Evolutionary conservation across 768 basidiomycete species (phyloP), one percentile per base, ranked within the genome.

Genomic region (Mycena polygramma): DNA sequence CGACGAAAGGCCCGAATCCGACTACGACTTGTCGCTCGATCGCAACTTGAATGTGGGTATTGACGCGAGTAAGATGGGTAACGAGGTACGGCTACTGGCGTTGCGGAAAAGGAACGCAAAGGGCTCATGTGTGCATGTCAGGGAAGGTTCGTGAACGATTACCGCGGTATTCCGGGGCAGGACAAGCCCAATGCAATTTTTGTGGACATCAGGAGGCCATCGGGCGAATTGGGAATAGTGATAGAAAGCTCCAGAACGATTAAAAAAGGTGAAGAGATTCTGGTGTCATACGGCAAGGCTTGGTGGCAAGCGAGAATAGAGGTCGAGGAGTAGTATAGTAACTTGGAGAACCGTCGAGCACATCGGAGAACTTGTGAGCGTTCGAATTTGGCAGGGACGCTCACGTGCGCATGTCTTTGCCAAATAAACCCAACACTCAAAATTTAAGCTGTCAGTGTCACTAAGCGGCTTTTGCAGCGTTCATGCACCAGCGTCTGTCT

Each of bases 71-170:
- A 73, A 52, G 4, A 88, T 88, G 83, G 96, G 96, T 36, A 98
- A 97, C 80, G 94, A 96, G 79, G 68, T 60, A 30, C 30, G 30
- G 30, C 30, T 30, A 39, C 4, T 49, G 36, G 48, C 11, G 24
- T 19, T 36, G 37, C n/a, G 22, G 13, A 36, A 30, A 30, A 30
- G 30, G 30, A 30, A 3, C 30, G 30, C 30, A 30, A 30, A 30
- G 36, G 24, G 7, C 11, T 61, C 8, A 45, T 51, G 4, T 7
- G 4, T 11, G 17, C 45, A 10, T 8, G 19, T 4, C 48, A 71
- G 67, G 92, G 92, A 1, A 84, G 96, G 75, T 96, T 97, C 77
- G 85, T 95, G 68, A 98, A 98, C 74, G 96, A 97, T 82, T 98
- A 92, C 80, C 87, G 96, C 64, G 94, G 95, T 3, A 84, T 96